Percentiles rank a stretch among this genome's conserved stretches.
These are phyloP conservation scores for Lathyrus sativus DNA, from an alignment of 306 rosid genomes.

Conservation along the genomic window DNA sequence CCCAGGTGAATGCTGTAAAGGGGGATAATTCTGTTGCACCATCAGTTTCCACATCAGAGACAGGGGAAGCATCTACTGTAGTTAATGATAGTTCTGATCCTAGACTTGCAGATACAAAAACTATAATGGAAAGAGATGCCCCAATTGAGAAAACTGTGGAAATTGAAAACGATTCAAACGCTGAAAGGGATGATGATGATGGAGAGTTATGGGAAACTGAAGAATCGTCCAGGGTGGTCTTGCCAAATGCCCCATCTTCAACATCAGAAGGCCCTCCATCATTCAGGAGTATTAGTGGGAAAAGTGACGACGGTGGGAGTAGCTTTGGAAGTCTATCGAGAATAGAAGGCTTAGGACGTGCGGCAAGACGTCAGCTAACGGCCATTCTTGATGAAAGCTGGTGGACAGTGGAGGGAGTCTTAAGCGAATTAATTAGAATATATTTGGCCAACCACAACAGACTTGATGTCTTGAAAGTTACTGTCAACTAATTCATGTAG, in stretches of 20 bases:
- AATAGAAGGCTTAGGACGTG: conserved; percentile 92
- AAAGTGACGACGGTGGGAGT: conserved; percentile 84
- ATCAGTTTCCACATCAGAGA: conserved; percentile 45
- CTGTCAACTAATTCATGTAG: no score
- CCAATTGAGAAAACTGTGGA: conserved; percentile 58
- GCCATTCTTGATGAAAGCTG: conserved; percentile 67
- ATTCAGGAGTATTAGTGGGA: conserved; percentile 85
- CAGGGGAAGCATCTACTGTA: conserved; percentile 46
- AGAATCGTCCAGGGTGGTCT: conserved; percentile 60
- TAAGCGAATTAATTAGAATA: no score
- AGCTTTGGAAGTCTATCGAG: conserved; percentile 93
- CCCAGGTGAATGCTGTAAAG: conserved; percentile 42
- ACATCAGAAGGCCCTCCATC: conserved; percentile 87
- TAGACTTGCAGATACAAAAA: conserved; percentile 38
- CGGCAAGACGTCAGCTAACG: conserved; percentile 90
- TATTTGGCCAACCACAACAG: no score
- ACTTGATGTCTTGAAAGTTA: no score
- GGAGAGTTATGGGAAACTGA: conserved; percentile 79
- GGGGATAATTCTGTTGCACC: conserved; percentile 48
- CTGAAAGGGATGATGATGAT: conserved; percentile 74
- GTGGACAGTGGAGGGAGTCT: no score
- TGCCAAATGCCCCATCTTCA: conserved; percentile 49
- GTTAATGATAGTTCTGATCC: conserved; percentile 50
- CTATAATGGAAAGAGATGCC: conserved; percentile 40
- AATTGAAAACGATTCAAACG: conserved; percentile 53